Conservation (phyloP, 352 stramenopile species). For the Elongisporangium undulatum region DNA sequence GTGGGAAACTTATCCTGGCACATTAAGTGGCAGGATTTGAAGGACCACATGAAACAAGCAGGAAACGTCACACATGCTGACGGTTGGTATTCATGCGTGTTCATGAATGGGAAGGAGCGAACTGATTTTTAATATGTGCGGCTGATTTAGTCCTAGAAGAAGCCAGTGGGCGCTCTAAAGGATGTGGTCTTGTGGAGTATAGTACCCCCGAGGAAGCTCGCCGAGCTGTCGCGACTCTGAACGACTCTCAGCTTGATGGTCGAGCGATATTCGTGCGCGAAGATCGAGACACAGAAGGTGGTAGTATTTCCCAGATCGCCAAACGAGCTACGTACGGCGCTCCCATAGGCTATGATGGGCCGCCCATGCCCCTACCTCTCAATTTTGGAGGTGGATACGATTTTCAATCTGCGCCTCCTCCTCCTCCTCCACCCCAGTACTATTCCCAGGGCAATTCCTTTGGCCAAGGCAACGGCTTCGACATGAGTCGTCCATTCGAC, state of each 20-base stretch:
- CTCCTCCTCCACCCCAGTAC: background rate
- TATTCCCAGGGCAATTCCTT: background rate
- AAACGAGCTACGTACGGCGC: slow-evolving; percentile 18
- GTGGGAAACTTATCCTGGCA: slow-evolving; percentile 91
- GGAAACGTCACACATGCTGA: slow-evolving; percentile 81
- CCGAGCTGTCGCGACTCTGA: slow-evolving; percentile 86
- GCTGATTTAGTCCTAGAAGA: slow-evolving; percentile 60
- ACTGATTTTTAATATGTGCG: background rate
- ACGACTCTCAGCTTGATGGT: slow-evolving; percentile 91
- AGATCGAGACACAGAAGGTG: slow-evolving; percentile 66
- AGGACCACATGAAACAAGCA: slow-evolving; percentile 92
- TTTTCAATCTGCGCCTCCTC: background rate
- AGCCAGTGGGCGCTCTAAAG: slow-evolving; percentile 87
- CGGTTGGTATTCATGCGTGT: slow-evolving; percentile 24
- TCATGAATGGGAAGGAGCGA: background rate
- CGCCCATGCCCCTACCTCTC: background rate
- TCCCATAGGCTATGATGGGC: background rate
- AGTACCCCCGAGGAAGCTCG: slow-evolving; percentile 65
- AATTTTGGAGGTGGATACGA: background rate
- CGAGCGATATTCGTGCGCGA: slow-evolving; percentile 88
- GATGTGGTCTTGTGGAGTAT: slow-evolving; percentile 79
- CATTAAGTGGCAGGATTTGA: slow-evolving; percentile 94
- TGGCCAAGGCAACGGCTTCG: background rate
- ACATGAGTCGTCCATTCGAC: background rate
- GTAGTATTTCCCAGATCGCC: slow-evolving; percentile 69